Conservation (phyloP, 1,139 yeast species). For the Taiozyma sp. region DNA sequence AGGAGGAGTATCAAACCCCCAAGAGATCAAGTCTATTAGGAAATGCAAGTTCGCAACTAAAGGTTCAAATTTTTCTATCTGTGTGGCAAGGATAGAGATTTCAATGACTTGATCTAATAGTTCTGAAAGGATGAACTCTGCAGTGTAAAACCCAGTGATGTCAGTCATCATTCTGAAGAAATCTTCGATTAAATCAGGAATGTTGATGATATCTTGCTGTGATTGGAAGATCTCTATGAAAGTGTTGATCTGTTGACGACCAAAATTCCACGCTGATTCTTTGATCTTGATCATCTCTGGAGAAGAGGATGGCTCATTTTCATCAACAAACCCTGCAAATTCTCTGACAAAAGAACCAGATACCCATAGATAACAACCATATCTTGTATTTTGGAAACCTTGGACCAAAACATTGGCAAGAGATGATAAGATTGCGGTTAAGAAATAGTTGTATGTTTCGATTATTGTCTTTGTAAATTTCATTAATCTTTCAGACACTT, state of each 20-base stretch:
- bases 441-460: conserved; percentile 61
- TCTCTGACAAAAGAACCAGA: conserved; percentile 80
- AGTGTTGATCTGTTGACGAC: conserved; percentile 38
- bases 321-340: conserved; percentile 71
- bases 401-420: conserved; percentile 58
- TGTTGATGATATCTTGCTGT: conserved; percentile 30
- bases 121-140: conserved; percentile 50
- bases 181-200: conserved; percentile 81
- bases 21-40: conserved; percentile 70
- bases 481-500: conserved; percentile 68
- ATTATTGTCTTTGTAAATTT: conserved; percentile 64
- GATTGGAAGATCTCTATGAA: conserved; percentile 32
- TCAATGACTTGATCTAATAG: conserved; percentile 54
- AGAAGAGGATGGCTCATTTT: conserved; percentile 6
- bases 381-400: conserved; percentile 64
- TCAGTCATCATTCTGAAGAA: conserved; percentile 83
- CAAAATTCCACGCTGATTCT: conserved; percentile 45
- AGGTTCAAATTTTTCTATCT: conserved; percentile 66
- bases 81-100: conserved; percentile 52
- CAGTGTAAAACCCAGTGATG: conserved; percentile 72
- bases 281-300: conserved; percentile 21
- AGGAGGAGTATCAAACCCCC: conserved; percentile 83
- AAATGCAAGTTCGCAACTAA: conserved; percentile 67
- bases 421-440: conserved; percentile 56
- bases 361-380: conserved; percentile 88